Base-by-base conservation (phyloP, 169 alveolate species). In the Eimeria falciformis region DNA sequence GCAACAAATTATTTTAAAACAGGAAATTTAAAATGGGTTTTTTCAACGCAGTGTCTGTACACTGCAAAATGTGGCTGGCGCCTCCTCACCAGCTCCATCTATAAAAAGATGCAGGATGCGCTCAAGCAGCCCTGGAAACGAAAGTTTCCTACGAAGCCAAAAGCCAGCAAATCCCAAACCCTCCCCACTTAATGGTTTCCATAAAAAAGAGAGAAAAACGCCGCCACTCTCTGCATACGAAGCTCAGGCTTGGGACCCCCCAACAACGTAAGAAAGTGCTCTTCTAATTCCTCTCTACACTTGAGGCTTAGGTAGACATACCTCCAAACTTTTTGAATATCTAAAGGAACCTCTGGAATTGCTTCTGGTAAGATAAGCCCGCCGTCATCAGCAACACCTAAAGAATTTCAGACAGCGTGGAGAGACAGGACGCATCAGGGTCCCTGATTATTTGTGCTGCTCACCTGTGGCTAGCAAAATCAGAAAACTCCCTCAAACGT, bases 121-220 rank as follows among this genome's bases (percentile, higher is more conserved):
- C 75, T 62, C 75, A 14, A 62, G 75, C 75, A 62, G 37, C 25
- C 18, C 75, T 9, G 75, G 75, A 18, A 62, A 62, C 40, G 75
- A 62, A n/a, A 62, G 29, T 9, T 23, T n/a, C 27, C 75, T 62
- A 25, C 23, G 40, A 33, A 33, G 40, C 2, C 40, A 33, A 33
- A 33, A 33, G 40, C 40, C 0, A 33, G 40, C 40, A 33, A 33
- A 33, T 2, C 40, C 40, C 4, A 33, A 33, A 33, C 40, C 40
- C 40, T 33, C 40, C 40, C 40, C 0, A 33, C 40, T 33, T 33
- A 33, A 2, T 33, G 40, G 40, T 33, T 33, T 33, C 40, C 40
- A 33, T 33, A 33, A 33, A 33, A 33, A 33, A 33, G 40, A 33
- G 0, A 33, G 40, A 33, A 33, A 33, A 33, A 33, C 4, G 2